A percentile compares a stretch with the other conserved stretches of the same genome.
These are phyloP conservation scores for Cercophora newfieldiana DNA, from an alignment of 495 filamentous ascomycete genomes.

Conservation along the genomic window DNA sequence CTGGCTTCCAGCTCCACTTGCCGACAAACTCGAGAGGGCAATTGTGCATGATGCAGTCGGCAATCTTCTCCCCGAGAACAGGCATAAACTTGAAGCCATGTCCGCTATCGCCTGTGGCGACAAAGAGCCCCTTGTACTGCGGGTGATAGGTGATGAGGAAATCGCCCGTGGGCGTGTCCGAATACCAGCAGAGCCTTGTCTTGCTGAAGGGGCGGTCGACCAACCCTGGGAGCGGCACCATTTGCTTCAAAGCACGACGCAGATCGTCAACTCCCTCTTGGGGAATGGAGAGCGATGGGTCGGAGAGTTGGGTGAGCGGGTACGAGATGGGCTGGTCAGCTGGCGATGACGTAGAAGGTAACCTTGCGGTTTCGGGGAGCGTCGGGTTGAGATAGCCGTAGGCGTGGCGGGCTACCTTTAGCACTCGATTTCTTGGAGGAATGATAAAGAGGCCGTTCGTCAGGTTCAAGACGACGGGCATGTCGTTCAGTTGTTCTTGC, in stretches of 20 bases:
- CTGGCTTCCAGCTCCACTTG: constrained; percentile 68
- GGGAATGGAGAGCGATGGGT: constrained; percentile 50
- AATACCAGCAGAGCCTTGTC: constrained; percentile 88
- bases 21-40: constrained; percentile 57
- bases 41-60: constrained; percentile 61
- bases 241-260: constrained; percentile 58
- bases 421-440: constrained; percentile 64
- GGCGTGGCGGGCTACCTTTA: constrained; percentile 82
- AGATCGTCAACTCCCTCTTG: constrained; percentile 62
- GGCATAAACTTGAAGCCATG: constrained; percentile 91
- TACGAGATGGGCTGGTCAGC: constrained; percentile 37
- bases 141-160: constrained; percentile 83
- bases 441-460: constrained; percentile 80
- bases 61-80: constrained; percentile 75
- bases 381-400: constrained; percentile 78
- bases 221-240: constrained; percentile 59
- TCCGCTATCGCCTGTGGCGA: constrained; percentile 83
- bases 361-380: constrained; percentile 42
- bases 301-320: constrained; percentile 47
- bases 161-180: constrained; percentile 76
- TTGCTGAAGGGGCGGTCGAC: constrained; percentile 62
- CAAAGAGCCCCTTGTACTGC: constrained; percentile 62
- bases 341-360: constrained; percentile 37
- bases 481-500: constrained; percentile 57
- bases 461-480: constrained; percentile 79